Conservation (phyloP, 768 basidiomycete species). For the Boletus sp. region DNA sequence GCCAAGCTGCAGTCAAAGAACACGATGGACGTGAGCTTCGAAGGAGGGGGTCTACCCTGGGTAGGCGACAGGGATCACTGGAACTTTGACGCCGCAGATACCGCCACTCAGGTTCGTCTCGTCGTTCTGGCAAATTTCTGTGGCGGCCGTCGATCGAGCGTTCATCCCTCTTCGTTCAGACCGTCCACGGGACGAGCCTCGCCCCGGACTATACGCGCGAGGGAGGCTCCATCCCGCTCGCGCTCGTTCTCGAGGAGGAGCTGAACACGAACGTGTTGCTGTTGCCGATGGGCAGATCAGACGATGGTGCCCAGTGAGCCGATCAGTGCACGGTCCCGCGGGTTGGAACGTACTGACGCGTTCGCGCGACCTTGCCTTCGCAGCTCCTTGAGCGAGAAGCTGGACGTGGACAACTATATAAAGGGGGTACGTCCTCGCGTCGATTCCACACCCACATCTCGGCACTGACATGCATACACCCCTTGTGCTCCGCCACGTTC, state of each 20-base stretch:
- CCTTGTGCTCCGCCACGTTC: background rate
- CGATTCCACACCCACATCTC: background rate
- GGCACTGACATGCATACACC: background rate
- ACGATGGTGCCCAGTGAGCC: conserved; percentile 87
- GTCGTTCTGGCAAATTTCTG: background rate
- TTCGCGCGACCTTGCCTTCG: background rate
- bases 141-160: background rate
- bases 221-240: conserved; percentile 86
- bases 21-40: background rate
- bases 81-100: conserved; percentile 23
- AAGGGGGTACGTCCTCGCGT: background rate
- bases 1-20: background rate
- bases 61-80: background rate
- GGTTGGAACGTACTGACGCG: background rate
- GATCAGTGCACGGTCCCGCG: too few species aligned
- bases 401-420: background rate
- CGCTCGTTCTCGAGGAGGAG: conserved; percentile 80
- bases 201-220: conserved; percentile 34
- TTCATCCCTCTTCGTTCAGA: background rate
- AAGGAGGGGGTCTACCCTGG: background rate
- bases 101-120: background rate
- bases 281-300: conserved; percentile 86
- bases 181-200: background rate
- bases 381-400: background rate
- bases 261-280: conserved; percentile 78